These are phyloP conservation scores for Acorus calamus DNA, from an alignment of 106 monocot genomes.

Conservation along the genomic window DNA sequence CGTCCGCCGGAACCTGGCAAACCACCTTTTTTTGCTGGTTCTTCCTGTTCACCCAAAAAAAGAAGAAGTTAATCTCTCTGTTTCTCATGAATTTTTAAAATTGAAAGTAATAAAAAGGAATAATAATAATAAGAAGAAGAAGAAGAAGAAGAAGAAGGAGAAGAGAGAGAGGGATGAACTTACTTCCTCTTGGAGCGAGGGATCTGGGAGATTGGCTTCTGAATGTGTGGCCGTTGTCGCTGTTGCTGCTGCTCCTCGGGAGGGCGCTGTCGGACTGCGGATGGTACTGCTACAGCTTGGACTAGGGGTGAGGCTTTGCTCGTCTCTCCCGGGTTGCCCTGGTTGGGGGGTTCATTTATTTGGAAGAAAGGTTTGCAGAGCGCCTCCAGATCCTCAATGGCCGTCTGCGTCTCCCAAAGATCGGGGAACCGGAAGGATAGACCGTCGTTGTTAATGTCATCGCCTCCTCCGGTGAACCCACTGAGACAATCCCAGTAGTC, in stretches of 20 bases:
- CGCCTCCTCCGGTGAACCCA: not conserved
- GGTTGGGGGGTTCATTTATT: not conserved
- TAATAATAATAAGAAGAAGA: too few species aligned
- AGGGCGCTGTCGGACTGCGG: not conserved
- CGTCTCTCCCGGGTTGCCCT: not conserved
- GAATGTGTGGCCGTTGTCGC: not conserved
- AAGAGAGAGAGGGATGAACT: not conserved
- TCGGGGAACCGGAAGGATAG: slow-evolving; percentile 5
- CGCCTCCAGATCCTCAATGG: slow-evolving; percentile 4
- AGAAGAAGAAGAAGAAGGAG: too few species aligned
- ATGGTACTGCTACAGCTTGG: too few species aligned
- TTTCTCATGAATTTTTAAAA: not conserved
- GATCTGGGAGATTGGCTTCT: not conserved
- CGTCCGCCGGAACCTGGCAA: slow-evolving; percentile 51
- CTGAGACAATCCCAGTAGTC: not conserved
- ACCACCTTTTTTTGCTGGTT: slow-evolving; percentile 78
- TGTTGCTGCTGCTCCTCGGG: not conserved
- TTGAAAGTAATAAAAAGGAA: not conserved
- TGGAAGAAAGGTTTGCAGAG: slow-evolving; percentile 8
- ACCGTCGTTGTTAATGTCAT: not conserved
- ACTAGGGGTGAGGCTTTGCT: not conserved
- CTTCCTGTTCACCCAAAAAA: slow-evolving; percentile 25
- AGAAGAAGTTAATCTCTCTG: not conserved
- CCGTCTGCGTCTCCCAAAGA: not conserved
- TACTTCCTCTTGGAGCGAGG: slow-evolving; percentile 31